Evolutionary conservation across 306 rosid genomes (phyloP).

Genomic region (Vigna reflexopilosa): DNA sequence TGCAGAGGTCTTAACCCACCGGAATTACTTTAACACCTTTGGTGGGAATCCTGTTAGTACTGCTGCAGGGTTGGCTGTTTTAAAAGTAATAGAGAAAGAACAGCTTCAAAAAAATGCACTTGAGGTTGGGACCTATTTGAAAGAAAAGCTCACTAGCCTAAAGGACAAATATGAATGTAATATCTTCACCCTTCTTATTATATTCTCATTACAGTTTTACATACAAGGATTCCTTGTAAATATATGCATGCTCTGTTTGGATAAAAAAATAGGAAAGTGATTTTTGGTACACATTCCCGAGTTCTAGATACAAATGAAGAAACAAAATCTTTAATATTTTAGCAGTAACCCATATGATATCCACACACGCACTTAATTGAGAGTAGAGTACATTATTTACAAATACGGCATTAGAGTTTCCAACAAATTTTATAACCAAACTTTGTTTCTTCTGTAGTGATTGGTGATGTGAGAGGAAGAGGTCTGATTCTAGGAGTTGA

Average conservation of each 20-base stretch:
- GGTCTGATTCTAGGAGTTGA: conserved; percentile 89
- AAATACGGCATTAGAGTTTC: too few relatives aligned
- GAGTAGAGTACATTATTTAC: not conserved
- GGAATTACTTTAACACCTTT: conserved; percentile 82
- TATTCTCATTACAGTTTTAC: too few relatives aligned
- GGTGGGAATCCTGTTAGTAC: conserved; percentile 90
- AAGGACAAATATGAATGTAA: conserved; percentile 76
- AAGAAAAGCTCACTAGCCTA: conserved; percentile 66
- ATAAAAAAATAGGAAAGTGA: too few relatives aligned
- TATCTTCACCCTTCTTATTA: not conserved
- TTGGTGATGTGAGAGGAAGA: conserved; percentile 88
- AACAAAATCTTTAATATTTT: too few relatives aligned
- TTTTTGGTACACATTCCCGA: too few relatives aligned
- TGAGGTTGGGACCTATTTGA: conserved; percentile 68
- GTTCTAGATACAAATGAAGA: too few relatives aligned
- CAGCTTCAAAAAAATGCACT: conserved; percentile 78
- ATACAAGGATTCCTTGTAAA: too few relatives aligned
- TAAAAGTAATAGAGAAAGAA: conserved; percentile 80
- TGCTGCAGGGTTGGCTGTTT: conserved; percentile 85
- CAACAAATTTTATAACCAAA: not conserved
- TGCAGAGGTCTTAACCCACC: conserved; percentile 77
- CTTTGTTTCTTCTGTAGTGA: conserved; percentile 53
- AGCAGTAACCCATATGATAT: too few relatives aligned
- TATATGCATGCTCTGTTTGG: too few relatives aligned
- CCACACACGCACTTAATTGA: too few relatives aligned